phyloP scores from a whole-genome alignment of 2,329 filamentous ascomycete genomes.

The Chaetomium olivaceum region DNA sequence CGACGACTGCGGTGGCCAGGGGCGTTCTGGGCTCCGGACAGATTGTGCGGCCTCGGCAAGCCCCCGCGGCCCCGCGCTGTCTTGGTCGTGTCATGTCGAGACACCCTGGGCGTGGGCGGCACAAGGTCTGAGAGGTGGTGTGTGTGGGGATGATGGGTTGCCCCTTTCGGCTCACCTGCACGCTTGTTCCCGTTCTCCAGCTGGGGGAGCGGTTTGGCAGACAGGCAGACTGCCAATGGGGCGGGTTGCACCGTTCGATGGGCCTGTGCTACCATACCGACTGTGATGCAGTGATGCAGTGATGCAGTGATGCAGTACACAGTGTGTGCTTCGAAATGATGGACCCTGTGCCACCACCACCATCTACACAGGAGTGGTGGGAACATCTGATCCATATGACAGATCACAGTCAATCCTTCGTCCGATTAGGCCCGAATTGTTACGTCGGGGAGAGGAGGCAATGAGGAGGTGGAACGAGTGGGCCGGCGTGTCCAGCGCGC shows the following conservation, averaged over 20 bases:
- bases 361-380: not conserved
- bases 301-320: not conserved
- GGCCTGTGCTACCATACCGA: not conserved
- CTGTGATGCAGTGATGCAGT: not conserved
- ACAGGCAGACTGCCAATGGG: constrained; percentile 4
- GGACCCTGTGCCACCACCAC: not conserved
- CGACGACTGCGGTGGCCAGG: not conserved
- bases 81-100: not conserved
- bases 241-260: constrained; percentile 12
- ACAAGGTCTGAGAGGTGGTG: constrained; percentile 7
- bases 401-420: not conserved
- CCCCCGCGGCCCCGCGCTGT: constrained; percentile 4
- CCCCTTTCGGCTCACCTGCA: constrained; percentile 22
- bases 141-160: constrained; percentile 18
- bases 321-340: not conserved
- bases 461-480: not conserved
- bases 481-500: not conserved
- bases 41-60: constrained; percentile 23
- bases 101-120: constrained; percentile 17
- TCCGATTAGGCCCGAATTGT: not conserved
- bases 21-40: constrained; percentile 6
- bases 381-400: not conserved
- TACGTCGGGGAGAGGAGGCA: not conserved
- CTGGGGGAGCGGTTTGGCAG: constrained; percentile 9
- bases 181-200: constrained; percentile 18